phyloP scores from a whole-genome alignment of 1,284 basidiomycete genomes.

The Vanrija pseudolonga region DNA sequence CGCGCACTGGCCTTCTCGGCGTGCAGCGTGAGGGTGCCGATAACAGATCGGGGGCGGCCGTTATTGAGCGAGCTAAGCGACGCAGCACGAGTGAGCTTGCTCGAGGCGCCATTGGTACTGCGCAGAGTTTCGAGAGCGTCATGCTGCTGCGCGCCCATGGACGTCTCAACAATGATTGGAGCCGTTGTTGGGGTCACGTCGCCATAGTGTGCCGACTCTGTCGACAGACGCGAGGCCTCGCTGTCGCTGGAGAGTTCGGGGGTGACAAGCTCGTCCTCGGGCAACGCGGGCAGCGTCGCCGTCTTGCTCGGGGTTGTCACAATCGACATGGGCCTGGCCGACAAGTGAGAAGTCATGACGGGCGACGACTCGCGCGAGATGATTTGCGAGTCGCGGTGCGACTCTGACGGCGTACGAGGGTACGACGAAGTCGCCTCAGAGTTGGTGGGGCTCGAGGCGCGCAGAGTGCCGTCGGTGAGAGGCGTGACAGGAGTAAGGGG shows the following conservation, averaged over 20 bases:
- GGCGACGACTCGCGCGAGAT: slow-evolving; percentile 5
- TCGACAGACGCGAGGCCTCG: slow-evolving; percentile 5
- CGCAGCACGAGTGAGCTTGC: slow-evolving; percentile 7
- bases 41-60: too few species aligned
- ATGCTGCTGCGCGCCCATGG: slow-evolving; percentile 5
- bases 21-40: too few species aligned
- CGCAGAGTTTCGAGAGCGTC: slow-evolving; percentile 3
- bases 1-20: too few species aligned
- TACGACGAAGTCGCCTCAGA: slow-evolving; percentile 31
- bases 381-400: slow-evolving; percentile 17
- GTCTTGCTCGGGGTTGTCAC: slow-evolving; percentile 4
- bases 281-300: slow-evolving; percentile 8
- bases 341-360: not conserved
- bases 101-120: not conserved
- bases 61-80: slow-evolving; percentile 9
- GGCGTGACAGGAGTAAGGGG: slow-evolving; percentile 13
- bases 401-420: slow-evolving; percentile 32
- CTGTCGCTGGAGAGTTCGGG: not conserved
- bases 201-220: not conserved
- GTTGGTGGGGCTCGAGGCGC: slow-evolving; percentile 27
- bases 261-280: slow-evolving; percentile 5
- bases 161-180: not conserved
- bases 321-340: not conserved
- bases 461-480: slow-evolving; percentile 4
- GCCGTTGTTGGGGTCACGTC: not conserved